A percentile compares a stretch with the other conserved stretches of the same genome.
Conservation (phyloP, 1,139 yeast species). For the Scheffersomyces quercinus region DNA sequence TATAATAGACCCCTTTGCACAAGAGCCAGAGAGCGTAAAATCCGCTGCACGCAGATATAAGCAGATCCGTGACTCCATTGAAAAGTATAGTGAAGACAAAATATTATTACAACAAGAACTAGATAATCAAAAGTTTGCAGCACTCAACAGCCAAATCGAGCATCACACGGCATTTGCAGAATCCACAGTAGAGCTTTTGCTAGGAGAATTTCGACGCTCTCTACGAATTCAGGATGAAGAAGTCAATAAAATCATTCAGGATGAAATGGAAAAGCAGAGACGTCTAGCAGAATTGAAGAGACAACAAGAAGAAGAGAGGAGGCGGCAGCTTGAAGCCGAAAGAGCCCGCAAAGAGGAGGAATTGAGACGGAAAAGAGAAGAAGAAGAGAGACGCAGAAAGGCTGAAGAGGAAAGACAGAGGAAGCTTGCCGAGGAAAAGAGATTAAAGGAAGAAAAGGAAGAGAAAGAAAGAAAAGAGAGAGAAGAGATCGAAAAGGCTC, state of each 20-base stretch:
- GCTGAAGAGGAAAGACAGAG: constrained; percentile 10
- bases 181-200: too few relatives aligned
- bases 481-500: background rate
- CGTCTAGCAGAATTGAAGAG: constrained; percentile 3
- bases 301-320: constrained; percentile 1
- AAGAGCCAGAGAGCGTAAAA: too few relatives aligned
- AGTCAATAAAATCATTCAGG: constrained; percentile 6
- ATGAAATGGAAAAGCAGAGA: constrained; percentile 6
- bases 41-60: too few relatives aligned
- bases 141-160: too few relatives aligned
- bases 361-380: constrained; percentile 2
- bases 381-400: constrained; percentile 9
- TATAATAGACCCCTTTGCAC: too few relatives aligned
- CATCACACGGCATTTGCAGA: too few relatives aligned
- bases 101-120: too few relatives aligned
- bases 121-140: too few relatives aligned
- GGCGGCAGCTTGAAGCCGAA: constrained; percentile 2
- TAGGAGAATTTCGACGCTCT: constrained; percentile 1
- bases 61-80: too few relatives aligned
- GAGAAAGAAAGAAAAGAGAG: constrained; percentile 8
- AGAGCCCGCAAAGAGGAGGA: constrained; percentile 16
- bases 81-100: too few relatives aligned
- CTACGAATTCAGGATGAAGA: constrained; percentile 1
- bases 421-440: constrained; percentile 5
- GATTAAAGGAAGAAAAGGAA: constrained; percentile 11